Conservation (phyloP, 352 stramenopile species). For the Phytophthora syringae region DNA sequence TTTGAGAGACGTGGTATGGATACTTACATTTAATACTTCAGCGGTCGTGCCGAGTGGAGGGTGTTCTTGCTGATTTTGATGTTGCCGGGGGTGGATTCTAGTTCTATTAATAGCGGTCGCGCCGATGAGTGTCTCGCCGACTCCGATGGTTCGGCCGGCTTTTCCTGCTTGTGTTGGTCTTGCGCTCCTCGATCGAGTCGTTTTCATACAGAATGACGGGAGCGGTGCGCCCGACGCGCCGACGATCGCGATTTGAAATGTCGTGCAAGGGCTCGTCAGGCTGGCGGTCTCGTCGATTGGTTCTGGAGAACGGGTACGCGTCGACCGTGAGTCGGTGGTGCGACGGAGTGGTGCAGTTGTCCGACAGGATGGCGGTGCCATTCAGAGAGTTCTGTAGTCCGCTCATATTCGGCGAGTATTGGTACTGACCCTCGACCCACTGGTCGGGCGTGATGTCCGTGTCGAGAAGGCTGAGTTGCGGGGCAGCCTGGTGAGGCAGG, state of each 20-base stretch:
- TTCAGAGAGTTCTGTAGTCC: conserved; percentile 35
- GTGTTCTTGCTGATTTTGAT: too few relatives aligned
- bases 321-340: conserved; percentile 42
- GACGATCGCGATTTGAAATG: conserved; percentile 31
- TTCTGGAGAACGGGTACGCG: conserved; percentile 24
- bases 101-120: background rate
- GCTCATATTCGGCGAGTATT: conserved; percentile 42
- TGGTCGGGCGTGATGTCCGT: conserved; percentile 40
- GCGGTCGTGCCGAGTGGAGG: conserved; percentile 24
- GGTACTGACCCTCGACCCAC: conserved; percentile 41
- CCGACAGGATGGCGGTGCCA: conserved; percentile 46
- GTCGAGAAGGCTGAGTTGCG: conserved; percentile 37
- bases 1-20: too few relatives aligned
- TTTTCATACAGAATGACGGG: conserved; percentile 46
- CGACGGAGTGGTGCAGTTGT: conserved; percentile 39
- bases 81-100: too few relatives aligned
- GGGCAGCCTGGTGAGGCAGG: conserved; percentile 26
- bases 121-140: conserved; percentile 30
- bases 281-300: conserved; percentile 18
- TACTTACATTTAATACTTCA: too few relatives aligned
- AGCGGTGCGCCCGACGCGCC: conserved; percentile 28
- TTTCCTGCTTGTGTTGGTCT: conserved; percentile 32
- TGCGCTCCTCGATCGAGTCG: conserved; percentile 27
- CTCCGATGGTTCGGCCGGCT: conserved; percentile 15
- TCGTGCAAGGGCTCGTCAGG: conserved; percentile 24